Base-by-base conservation (phyloP, 768 basidiomycete genomes). In the Russula brevipes region DNA sequence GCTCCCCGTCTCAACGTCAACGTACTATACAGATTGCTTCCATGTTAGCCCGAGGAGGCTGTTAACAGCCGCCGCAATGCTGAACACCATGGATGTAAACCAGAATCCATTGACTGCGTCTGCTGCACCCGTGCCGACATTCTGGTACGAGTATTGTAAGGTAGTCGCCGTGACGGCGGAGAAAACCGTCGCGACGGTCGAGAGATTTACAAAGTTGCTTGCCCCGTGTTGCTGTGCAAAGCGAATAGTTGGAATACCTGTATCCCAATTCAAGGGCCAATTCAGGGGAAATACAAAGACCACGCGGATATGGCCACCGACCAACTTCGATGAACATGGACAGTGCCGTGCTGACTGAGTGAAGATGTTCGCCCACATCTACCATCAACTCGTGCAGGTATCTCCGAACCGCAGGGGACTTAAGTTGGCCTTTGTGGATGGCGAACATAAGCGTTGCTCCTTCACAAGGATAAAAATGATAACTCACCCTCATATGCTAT, bases 1-100 rank as follows among this genome's bases (percentile, higher is more conserved):
- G 81, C 85, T 68, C 38, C 10, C 51, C 45, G n/a, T 42, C 24
- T 41, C 45, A 33, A 49, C 62, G 19, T 73, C 45, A 33, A 49
- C 62, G 19, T 73, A 88, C 87, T 90, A 90, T 85, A 89, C 87
- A 1, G 88, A 87, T 70, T 88, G 86, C 70, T 87, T 87, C 88
- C 88, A 90, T 0, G 87, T 88, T 47, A 88, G 72, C 54, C 87
- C 88, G 14, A 90, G 76, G 17, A 89, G 75, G 71, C 84, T 85
- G 73, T 89, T 90, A 53, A 90, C 88, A n/a, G 88, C 87, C 6
- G 88, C 85, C n/a, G 81, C 86, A 62, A 89, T 89, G 66, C 85
- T 87, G 75, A 90, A 89, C 4, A 90, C 87, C 59, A 90, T 72
- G 8, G 86, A 88, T 2, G 82, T 80, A 68, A 89, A 88, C 87